A percentile compares a stretch with the other conserved stretches of the same genome.
Evolutionary conservation across 192 early-diverging fungal species (phyloP).

Genomic region (Backusella psychrophila): DNA sequence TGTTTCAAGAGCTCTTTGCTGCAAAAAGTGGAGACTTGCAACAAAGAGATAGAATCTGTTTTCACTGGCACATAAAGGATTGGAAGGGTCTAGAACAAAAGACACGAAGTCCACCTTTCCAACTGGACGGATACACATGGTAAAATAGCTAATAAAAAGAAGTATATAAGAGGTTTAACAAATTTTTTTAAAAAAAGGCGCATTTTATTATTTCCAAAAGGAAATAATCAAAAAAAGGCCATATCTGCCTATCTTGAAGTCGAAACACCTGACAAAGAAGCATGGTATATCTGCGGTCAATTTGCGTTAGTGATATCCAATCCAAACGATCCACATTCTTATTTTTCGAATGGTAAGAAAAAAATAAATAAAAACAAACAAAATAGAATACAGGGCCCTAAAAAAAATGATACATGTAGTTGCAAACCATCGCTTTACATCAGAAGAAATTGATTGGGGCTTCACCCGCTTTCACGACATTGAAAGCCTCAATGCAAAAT

Average conservation of each 20-base stretch:
- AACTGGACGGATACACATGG: constrained; percentile 27
- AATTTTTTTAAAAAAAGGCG: neutral
- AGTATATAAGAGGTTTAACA: neutral
- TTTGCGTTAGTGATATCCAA: constrained; percentile 82
- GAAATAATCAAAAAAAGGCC: constrained; percentile 69
- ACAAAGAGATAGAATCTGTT: constrained; percentile 5
- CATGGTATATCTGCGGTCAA: constrained; percentile 81
- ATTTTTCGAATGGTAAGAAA: constrained; percentile 46
- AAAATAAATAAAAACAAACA: neutral
- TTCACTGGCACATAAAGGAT: constrained; percentile 31
- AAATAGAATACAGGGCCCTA: neutral
- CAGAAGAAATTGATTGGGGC: constrained; percentile 91
- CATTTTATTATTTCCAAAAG: constrained; percentile 86
- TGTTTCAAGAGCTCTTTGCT: constrained; percentile 20
- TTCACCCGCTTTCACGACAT: constrained; percentile 82
- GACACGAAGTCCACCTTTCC: constrained; percentile 23
- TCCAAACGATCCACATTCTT: constrained; percentile 62
- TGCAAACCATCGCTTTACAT: constrained; percentile 82
- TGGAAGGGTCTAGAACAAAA: constrained; percentile 29
- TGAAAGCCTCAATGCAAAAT: constrained; percentile 41
- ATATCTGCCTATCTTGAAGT: constrained; percentile 88
- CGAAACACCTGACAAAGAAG: constrained; percentile 59
- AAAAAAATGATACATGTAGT: constrained; percentile 8
- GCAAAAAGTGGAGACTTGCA: constrained; percentile 22
- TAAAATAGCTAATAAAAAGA: constrained; percentile 3